Evolutionary conservation across 345 rosid genomes (phyloP), one percentile per base, ranked within the genome.

Genomic region (Noccaea bulbosa): DNA sequence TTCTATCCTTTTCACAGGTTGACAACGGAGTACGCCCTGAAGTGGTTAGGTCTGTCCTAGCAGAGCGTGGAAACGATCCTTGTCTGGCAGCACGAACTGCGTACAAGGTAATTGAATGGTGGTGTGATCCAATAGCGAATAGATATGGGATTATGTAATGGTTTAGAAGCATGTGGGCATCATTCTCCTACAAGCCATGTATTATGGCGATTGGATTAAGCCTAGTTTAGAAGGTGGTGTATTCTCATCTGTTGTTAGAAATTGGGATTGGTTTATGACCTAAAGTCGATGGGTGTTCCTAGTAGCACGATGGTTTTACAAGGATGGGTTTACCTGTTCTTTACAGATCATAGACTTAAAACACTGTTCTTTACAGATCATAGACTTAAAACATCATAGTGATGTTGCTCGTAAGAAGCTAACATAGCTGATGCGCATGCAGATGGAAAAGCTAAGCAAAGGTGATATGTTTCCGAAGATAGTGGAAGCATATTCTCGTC

Each of bases 401-500:
- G 14, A 49, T 14, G 40, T 70, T 39, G 9, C 48, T 15, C 33
- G 46, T 37, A 16, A 37, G 59, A 47, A 8, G 30, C 32, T 58
- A 58, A 59, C 4, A 8, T 44, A 2, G 2, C 48, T 27, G 65
- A 62, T 64, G 33, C 59, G 30, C 40, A 66, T 80, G 74, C 82
- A 93, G 98, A 86, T 86, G 97, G 91, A 91, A 65, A 65, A 82
- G 46, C 72, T 91, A 73, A 88, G 81, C 45, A 84, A 76, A 76
- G 88, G 91, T 11, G 65, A 81, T 54, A 81, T 81, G 14, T 89
- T 90, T 69, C 88, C 85, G 0, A 91, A 82, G 82, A 86, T 93
- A 51, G 87, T 93, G 71, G 93, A 90, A 80, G 93, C 93, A 45
- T 93, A 93, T 79, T 88, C 98, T 55, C 97, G 95, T 73, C 98